phyloP scores from a whole-genome alignment of 352 stramenopile genomes.

The Phytophthora syringae region DNA sequence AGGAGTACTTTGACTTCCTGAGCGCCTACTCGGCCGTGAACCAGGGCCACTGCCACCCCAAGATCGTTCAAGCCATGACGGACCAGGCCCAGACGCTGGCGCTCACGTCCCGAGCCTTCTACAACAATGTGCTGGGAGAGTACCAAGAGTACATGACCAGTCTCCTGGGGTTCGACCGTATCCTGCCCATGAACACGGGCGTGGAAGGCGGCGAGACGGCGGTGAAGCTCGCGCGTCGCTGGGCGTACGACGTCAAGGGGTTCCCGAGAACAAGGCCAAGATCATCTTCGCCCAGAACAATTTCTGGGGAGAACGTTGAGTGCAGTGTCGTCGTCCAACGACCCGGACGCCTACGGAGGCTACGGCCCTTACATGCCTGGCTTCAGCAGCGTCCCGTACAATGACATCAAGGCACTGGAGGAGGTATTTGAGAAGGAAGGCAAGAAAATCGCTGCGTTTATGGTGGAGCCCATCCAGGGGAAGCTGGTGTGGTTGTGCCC shows the following conservation, averaged over 20 bases:
- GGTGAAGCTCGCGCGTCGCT: slow-evolving; percentile 96
- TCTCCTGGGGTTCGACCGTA: slow-evolving; percentile 97
- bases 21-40: slow-evolving; percentile 93
- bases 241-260: slow-evolving; percentile 99
- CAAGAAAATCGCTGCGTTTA: slow-evolving; percentile 96
- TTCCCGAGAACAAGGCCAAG: slow-evolving; percentile 90
- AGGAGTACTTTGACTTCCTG: slow-evolving; percentile 99
- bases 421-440: slow-evolving; percentile 77
- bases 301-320: slow-evolving; percentile 99
- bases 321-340: slow-evolving; percentile 96
- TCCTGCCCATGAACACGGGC: slow-evolving; percentile 99
- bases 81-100: slow-evolving; percentile 95
- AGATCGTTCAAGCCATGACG: slow-evolving; percentile 95
- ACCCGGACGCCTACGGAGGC: slow-evolving; percentile 81
- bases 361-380: slow-evolving; percentile 99
- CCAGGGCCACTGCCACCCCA: slow-evolving; percentile 98
- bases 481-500: slow-evolving; percentile 98
- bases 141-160: slow-evolving; percentile 98
- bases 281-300: slow-evolving; percentile 98
- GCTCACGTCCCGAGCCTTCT: slow-evolving; percentile 98
- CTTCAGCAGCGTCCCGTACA: slow-evolving; percentile 94
- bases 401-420: slow-evolving; percentile 92
- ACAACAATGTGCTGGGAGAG: slow-evolving; percentile 97
- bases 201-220: slow-evolving; percentile 99
- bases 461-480: slow-evolving; percentile 99